Evolutionary conservation across 2,329 filamentous ascomycete genomes (phyloP).

Genomic region (Aureobasidium sp.): DNA sequence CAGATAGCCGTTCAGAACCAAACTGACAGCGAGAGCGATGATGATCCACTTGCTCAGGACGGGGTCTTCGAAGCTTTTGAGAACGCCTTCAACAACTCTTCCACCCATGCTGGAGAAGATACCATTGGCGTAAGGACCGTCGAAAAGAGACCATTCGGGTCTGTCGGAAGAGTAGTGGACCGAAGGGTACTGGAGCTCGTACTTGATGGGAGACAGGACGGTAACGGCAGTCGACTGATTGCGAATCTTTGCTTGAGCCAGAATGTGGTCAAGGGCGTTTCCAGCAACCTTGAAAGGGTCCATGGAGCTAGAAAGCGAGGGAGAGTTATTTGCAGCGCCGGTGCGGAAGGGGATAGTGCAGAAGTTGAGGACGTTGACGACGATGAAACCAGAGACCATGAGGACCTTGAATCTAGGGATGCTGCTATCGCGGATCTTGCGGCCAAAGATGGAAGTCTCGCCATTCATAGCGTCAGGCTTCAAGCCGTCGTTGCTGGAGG

Average conservation of each 20-base stretch:
- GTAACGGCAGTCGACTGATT: slow-evolving; percentile 68
- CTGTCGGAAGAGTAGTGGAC: slow-evolving; percentile 37
- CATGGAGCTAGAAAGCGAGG: slow-evolving; percentile 55
- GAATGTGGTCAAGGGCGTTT: slow-evolving; percentile 74
- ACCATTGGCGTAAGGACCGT: slow-evolving; percentile 52
- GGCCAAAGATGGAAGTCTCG: slow-evolving; percentile 68
- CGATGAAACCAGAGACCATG: slow-evolving; percentile 87
- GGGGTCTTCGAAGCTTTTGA: slow-evolving; percentile 93
- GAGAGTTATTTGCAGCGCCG: slow-evolving; percentile 40
- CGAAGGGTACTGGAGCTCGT: slow-evolving; percentile 65
- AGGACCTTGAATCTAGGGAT: slow-evolving; percentile 96
- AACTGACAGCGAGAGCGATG: slow-evolving; percentile 78
- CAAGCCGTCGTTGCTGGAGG: slow-evolving; percentile 83
- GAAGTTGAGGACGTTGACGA: slow-evolving; percentile 85
- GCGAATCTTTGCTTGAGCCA: slow-evolving; percentile 59
- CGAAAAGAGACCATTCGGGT: slow-evolving; percentile 34
- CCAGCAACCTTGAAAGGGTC: slow-evolving; percentile 96
- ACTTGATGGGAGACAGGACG: slow-evolving; percentile 88
- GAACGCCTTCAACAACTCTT: slow-evolving; percentile 76
- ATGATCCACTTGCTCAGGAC: slow-evolving; percentile 98
- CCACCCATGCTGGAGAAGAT: slow-evolving; percentile 65
- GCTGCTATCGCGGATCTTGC: slow-evolving; percentile 76
- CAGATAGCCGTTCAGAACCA: slow-evolving; percentile 91
- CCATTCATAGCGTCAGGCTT: slow-evolving; percentile 33
- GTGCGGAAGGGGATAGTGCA: slow-evolving; percentile 82